Conservation (phyloP, 768 basidiomycete genomes). For the Hygrophorus russula region DNA sequence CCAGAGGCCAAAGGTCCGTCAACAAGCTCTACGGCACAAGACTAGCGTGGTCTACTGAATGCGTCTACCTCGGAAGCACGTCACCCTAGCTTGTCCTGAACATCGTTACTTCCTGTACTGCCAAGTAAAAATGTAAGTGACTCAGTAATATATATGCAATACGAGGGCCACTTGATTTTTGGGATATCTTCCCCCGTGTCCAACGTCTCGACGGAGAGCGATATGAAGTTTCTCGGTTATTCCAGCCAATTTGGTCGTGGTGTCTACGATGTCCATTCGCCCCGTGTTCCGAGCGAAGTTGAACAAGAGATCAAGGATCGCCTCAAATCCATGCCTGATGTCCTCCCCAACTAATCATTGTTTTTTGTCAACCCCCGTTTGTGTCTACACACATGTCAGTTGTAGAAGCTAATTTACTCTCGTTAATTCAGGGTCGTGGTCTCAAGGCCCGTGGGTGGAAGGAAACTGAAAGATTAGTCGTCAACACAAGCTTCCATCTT, state of each 20-base stretch:
- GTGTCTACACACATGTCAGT: slow-evolving; percentile 10
- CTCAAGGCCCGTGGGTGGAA: slow-evolving; percentile 98
- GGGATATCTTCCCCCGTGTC: slow-evolving; percentile 97
- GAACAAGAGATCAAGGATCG: slow-evolving; percentile 93
- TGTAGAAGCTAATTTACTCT: slow-evolving; percentile 5
- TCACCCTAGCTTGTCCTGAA: no score
- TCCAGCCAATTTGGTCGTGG: slow-evolving; percentile 96
- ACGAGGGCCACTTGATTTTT: no score
- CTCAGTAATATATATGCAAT: no score
- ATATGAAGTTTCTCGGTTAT: slow-evolving; percentile 97
- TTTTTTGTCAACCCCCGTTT: slow-evolving; percentile 85
- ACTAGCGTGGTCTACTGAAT: no score
- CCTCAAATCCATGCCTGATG: slow-evolving; percentile 70
- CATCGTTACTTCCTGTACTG: no score
- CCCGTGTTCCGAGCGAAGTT: slow-evolving; percentile 90
- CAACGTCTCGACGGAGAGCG: slow-evolving; percentile 96
- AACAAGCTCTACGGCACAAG: no score
- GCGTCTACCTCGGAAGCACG: no score
- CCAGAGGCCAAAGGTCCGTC: no score
- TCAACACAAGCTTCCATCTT: slow-evolving; percentile 3
- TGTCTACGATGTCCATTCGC: slow-evolving; percentile 99
- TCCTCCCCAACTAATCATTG: slow-evolving; percentile 70
- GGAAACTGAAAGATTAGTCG: slow-evolving; percentile 72
- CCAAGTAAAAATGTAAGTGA: no score
- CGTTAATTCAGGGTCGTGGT: slow-evolving; percentile 65